Evolutionary conservation across 2,329 filamentous ascomycete genomes (phyloP).

Genomic region (Erysiphe pulchra): DNA sequence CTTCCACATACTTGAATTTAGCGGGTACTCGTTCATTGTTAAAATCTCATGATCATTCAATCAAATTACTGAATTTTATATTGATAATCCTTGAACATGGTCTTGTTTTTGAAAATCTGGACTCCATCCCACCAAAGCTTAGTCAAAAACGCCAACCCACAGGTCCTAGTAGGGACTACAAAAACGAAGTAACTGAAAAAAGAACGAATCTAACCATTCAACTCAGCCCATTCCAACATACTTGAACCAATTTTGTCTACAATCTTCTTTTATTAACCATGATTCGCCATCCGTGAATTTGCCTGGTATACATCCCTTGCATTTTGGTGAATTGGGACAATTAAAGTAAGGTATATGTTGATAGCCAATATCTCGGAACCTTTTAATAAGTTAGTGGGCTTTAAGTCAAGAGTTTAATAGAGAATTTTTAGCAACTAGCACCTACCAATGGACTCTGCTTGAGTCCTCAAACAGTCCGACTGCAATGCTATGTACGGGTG

Average conservation of each 20-base stretch:
- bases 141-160: too few relatives aligned
- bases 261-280: constrained; percentile 76
- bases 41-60: too few relatives aligned
- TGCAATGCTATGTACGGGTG: constrained; percentile 85
- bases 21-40: too few relatives aligned
- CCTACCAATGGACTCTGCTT: constrained; percentile 77
- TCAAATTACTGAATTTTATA: too few relatives aligned
- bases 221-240: constrained; percentile 53
- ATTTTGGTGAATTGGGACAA: constrained; percentile 90
- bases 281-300: constrained; percentile 71
- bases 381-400: constrained; percentile 15
- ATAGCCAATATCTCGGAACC: constrained; percentile 98
- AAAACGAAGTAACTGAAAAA: too few relatives aligned
- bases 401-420: neutral
- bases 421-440: neutral
- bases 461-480: constrained; percentile 79
- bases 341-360: constrained; percentile 98
- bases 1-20: too few relatives aligned
- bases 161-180: too few relatives aligned
- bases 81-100: too few relatives aligned
- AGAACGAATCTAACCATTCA: neutral
- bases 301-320: constrained; percentile 63
- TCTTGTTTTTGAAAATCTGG: too few relatives aligned
- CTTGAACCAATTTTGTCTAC: constrained; percentile 92
- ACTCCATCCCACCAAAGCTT: too few relatives aligned